Evolutionary conservation across 1,284 basidiomycete species (phyloP), one percentile per base, ranked within the genome.

Genomic region (Apiotrichum porosum): DNA sequence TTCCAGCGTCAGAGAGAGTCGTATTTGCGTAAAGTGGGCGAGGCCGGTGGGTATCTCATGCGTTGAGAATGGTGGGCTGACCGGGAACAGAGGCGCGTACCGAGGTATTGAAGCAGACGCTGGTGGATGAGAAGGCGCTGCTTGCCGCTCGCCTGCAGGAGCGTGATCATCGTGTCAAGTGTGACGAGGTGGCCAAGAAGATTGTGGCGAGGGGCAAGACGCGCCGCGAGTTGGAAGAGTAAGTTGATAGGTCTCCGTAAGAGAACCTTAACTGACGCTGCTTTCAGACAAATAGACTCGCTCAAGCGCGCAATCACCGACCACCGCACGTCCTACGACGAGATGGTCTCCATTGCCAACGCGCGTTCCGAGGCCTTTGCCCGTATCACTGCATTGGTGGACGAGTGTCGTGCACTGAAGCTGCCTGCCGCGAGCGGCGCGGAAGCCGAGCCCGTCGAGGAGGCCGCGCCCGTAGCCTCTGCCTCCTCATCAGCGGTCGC

Each of bases 221-320:
- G 3, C 52, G 64, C 35, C 49, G 48, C 12, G 63, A 69, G 47
- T 60, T 71, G 3, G 62, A 67, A 15, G 67, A 62, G 69, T 71
- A 47, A 57, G 67, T 63, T 4, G 4, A 8, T 2, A 1, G 17
- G 6, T 1, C 2, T 5, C 6, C 10, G 4, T 14, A 9, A 12
- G 2, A 14, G 6, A 17, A 24, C 32, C 39, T 47, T 14, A 47
- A 47, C 1, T 12, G 8, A 33, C 39, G 15, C 5, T 15, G 26
- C 14, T 39, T 6, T 1, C 41, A 71, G 68, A 18, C 60, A 67
- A 51, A 68, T 71, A 12, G 34, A 47, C 10, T 39, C 49, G 1
- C 53, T 71, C 10, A 38, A 62, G 37, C 31, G 49, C 1, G 56
- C 61, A 9, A 48, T 69, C 14, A 58, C 55, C 19, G 61, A 65